Conservation (phyloP, 2,329 filamentous ascomycete genomes). For the Aspergillus tanneri region DNA sequence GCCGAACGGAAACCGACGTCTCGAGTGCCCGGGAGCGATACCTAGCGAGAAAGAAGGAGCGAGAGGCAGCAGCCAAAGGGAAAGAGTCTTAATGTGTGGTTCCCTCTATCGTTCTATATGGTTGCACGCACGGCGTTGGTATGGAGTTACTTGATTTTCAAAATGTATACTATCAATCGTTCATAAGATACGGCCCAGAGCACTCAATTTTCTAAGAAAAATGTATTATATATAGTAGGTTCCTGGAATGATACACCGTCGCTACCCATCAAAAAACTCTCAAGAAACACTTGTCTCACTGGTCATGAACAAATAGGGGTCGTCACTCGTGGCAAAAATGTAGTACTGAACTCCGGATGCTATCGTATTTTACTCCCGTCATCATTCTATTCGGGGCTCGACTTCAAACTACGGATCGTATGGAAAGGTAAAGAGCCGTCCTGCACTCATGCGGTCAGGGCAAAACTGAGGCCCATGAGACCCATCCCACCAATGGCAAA, state of each 20-base stretch:
- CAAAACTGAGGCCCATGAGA: slow-evolving; percentile 79
- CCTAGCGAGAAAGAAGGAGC: slow-evolving; percentile 59
- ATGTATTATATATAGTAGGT: not conserved
- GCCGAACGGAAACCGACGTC: slow-evolving; percentile 58
- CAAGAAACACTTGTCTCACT: too few species aligned
- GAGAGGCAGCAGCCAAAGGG: slow-evolving; percentile 36
- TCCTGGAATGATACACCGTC: too few species aligned
- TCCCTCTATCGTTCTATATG: too few species aligned
- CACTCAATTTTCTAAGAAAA: not conserved
- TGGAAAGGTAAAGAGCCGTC: too few species aligned
- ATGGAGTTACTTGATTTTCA: not conserved
- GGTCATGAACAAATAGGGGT: too few species aligned
- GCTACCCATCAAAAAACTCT: too few species aligned
- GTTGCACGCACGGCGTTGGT: too few species aligned
- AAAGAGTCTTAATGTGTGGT: slow-evolving; percentile 17
- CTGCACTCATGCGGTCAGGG: slow-evolving; percentile 63
- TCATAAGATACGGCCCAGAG: not conserved
- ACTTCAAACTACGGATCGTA: too few species aligned
- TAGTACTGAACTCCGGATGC: slow-evolving; percentile 7
- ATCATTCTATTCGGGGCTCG: not conserved
- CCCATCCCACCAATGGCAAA: slow-evolving; percentile 65
- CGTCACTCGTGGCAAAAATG: slow-evolving; percentile 16
- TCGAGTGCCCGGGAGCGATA: slow-evolving; percentile 62
- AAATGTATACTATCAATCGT: not conserved
- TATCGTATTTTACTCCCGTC: not conserved